Evolutionary conservation across 352 stramenopile species (phyloP).

Genomic region (Elongisporangium prolatum): DNA sequence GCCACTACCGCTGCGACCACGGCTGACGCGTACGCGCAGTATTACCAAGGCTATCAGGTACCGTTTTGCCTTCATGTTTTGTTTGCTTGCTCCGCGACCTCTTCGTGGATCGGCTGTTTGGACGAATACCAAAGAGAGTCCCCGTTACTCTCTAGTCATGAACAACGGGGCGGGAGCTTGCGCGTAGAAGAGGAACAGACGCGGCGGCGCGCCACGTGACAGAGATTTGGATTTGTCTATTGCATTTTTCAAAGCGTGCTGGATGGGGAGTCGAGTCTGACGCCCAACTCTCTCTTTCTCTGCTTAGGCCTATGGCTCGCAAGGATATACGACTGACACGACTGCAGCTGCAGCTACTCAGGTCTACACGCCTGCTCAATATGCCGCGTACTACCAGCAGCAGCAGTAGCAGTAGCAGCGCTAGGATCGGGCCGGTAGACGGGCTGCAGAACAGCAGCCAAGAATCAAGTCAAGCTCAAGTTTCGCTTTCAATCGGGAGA

Average conservation of each 20-base stretch:
- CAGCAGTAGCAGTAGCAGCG: conserved; percentile 14
- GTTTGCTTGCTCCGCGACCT: conserved; percentile 6
- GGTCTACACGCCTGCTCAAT: conserved; percentile 50
- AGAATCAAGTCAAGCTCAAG: not conserved
- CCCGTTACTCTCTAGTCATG: conserved; percentile 6
- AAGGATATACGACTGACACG: conserved; percentile 33
- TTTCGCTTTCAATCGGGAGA: not conserved
- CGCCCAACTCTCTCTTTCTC: conserved; percentile 3
- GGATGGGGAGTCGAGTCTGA: conserved; percentile 13
- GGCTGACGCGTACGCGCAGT: conserved; percentile 35
- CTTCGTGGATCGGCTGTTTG: conserved; percentile 7
- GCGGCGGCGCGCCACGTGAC: conserved; percentile 1
- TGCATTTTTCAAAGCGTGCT: not conserved
- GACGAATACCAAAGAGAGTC: conserved; percentile 5
- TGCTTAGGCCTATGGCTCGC: conserved; percentile 45
- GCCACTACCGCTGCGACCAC: conserved; percentile 19
- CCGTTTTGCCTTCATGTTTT: conserved; percentile 16
- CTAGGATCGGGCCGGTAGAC: not conserved
- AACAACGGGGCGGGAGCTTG: conserved; percentile 3
- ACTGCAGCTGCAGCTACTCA: conserved; percentile 20
- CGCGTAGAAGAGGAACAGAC: conserved; percentile 3
- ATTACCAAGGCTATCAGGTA: conserved; percentile 84
- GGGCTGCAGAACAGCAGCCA: not conserved
- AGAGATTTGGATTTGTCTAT: conserved; percentile 16
- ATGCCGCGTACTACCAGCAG: conserved; percentile 68